Conservation (phyloP, 1,284 basidiomycete species). For the Ustilago shanxiensis region DNA sequence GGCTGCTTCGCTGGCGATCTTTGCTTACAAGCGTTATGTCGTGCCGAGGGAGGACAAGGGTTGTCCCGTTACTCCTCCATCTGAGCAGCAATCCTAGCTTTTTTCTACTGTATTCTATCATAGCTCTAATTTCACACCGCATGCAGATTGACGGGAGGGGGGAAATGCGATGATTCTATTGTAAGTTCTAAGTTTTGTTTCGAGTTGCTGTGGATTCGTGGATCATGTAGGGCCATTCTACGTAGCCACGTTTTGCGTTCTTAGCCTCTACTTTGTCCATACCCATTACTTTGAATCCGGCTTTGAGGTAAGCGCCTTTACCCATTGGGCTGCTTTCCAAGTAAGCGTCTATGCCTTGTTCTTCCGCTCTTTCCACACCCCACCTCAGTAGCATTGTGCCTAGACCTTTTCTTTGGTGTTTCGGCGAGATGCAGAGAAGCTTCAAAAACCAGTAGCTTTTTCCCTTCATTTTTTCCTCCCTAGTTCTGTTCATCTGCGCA, state of each 20-base stretch:
- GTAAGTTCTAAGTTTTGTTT: no score
- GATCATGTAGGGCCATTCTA: conserved; percentile 44
- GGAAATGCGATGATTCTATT: no score
- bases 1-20: conserved; percentile 16
- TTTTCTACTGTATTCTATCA: not conserved
- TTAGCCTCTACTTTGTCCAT: conserved; percentile 16
- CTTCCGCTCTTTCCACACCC: conserved; percentile 13
- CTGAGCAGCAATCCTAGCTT: conserved; percentile 5
- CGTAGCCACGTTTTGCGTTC: conserved; percentile 11
- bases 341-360: conserved; percentile 10
- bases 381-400: conserved; percentile 17
- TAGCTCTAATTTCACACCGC: no score
- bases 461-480: conserved; percentile 13
- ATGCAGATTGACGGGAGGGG: no score
- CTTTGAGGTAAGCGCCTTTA: conserved; percentile 22
- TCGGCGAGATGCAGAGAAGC: conserved; percentile 25
- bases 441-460: conserved; percentile 34
- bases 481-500: conserved; percentile 17
- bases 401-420: conserved; percentile 20
- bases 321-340: conserved; percentile 41
- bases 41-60: conserved; percentile 4
- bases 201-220: not conserved
- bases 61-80: conserved; percentile 13
- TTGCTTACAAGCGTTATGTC: conserved; percentile 18
- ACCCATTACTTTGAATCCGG: conserved; percentile 26